Evolutionary conservation across 2,329 filamentous ascomycete species (phyloP).

Genomic region (Trichoderma sp.): DNA sequence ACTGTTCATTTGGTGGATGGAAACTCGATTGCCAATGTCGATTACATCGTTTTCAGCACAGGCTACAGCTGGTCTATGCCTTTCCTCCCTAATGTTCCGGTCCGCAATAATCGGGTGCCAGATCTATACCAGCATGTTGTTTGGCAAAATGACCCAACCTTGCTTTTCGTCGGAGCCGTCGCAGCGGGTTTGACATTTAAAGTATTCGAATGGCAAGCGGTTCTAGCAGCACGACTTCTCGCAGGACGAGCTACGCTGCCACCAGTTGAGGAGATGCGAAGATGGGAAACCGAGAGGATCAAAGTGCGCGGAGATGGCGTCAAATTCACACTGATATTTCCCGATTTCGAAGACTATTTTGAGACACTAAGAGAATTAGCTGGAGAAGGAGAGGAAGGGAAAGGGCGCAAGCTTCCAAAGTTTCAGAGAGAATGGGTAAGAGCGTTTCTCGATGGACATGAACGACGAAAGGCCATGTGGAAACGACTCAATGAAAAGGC

Average conservation of each 20-base stretch:
- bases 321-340: conserved; percentile 58
- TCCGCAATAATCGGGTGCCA: conserved; percentile 57
- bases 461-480: conserved; percentile 61
- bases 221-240: conserved; percentile 59
- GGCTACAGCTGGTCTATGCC: conserved; percentile 66
- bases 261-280: conserved; percentile 46
- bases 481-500: conserved; percentile 45
- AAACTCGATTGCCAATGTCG: conserved; percentile 52
- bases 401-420: conserved; percentile 47
- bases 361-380: conserved; percentile 54
- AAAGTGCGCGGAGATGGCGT: conserved; percentile 55
- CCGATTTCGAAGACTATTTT: conserved; percentile 67
- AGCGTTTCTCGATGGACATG: conserved; percentile 55
- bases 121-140: conserved; percentile 61
- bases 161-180: conserved; percentile 61
- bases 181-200: conserved; percentile 64
- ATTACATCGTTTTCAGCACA: conserved; percentile 66
- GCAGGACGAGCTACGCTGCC: conserved; percentile 57
- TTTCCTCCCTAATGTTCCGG: conserved; percentile 54
- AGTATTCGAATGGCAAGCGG: conserved; percentile 69
- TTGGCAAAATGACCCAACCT: conserved; percentile 53
- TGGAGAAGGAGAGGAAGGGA: conserved; percentile 45
- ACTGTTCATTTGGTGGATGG: conserved; percentile 61
- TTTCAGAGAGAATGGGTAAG: conserved; percentile 51
- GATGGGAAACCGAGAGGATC: conserved; percentile 61